Evolutionary conservation across 257 asterid species (phyloP), one percentile per base, ranked within the genome.

Genomic region (Lycium ferocissimum): DNA sequence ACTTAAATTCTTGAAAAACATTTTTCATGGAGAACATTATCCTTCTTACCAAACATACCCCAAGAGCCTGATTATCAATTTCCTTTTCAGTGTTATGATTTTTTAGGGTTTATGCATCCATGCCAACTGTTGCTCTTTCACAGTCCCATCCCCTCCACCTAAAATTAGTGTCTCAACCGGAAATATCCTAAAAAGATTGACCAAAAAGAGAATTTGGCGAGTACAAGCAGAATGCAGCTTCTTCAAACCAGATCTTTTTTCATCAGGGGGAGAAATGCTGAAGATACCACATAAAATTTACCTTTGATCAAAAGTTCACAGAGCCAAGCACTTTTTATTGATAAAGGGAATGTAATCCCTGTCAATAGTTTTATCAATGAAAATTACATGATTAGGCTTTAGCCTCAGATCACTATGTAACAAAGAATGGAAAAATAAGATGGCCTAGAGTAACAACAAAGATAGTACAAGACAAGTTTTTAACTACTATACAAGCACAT

Each of bases 401-500:
- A 51, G 88, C 82, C 49, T 78, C 7, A 13, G 73, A 79, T 43
- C 83, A 83, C 82, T n/a, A 33, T 66, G 71, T n/a, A 15, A 80
- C 78, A 83, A 67, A 70, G 69, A 82, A n/a, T 81, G n/a, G 69
- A 33, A 82, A 56, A 15, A 45, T 53, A 54, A 12, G 59, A 12
- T 47, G 57, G 83, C 51, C 51, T 1, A 26, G 8, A 59, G 8
- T 14, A 56, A 35, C 82, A 83, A 35, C 61, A 79, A n/a, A 13
- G 35, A 37, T 35, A 20, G 11, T 54, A 79, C 20, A 58, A 56
- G 71, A 15, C 38, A 3, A 45, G 84, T 56, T 47, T 73, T 63
- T 85, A 82, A 89, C 20, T 87, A 86, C 80, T 79, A 86, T 51
- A 81, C 59, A 58, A 89, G 86, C 88, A 95, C 94, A 35, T 84